Conservation (phyloP, 306 rosid species). For the Chamaecrista fasciculata region DNA sequence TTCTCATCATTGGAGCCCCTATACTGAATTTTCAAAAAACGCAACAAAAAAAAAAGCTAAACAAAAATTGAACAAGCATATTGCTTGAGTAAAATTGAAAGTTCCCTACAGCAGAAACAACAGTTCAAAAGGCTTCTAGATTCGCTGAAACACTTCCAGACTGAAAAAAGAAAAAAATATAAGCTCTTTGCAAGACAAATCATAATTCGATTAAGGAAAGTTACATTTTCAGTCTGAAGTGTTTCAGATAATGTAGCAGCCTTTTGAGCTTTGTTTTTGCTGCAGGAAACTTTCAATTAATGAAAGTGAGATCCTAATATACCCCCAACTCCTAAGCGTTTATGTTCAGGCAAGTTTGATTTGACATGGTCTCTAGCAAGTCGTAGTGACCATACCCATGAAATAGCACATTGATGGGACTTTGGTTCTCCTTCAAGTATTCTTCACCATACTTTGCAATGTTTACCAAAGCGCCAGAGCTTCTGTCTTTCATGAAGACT, state of each 20-base stretch:
- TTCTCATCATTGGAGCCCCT: background rate
- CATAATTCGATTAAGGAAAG: slow-evolving; percentile 25
- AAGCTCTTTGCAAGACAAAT: slow-evolving; percentile 15
- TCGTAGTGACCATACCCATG: slow-evolving; percentile 98
- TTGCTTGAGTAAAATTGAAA: slow-evolving; percentile 34
- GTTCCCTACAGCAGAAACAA: slow-evolving; percentile 30
- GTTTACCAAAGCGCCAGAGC: slow-evolving; percentile 55
- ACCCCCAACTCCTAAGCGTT: slow-evolving; percentile 36
- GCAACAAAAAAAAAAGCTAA: background rate
- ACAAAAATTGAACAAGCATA: slow-evolving; percentile 38
- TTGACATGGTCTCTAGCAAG: slow-evolving; percentile 54
- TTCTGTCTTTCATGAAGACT: slow-evolving; percentile 73
- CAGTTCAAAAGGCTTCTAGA: slow-evolving; percentile 10
- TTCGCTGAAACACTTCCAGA: slow-evolving; percentile 8
- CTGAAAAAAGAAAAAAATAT: too few relatives aligned
- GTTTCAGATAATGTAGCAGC: too few relatives aligned
- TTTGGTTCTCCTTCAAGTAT: slow-evolving; percentile 50
- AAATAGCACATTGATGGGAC: slow-evolving; percentile 74
- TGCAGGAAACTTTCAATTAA: slow-evolving; percentile 30
- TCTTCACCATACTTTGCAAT: slow-evolving; percentile 88
- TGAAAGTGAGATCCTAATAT: slow-evolving; percentile 1
- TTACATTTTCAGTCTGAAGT: too few relatives aligned
- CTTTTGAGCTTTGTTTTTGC: too few relatives aligned
- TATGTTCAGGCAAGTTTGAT: slow-evolving; percentile 34
- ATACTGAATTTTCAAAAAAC: slow-evolving; percentile 14